phyloP scores from a whole-genome alignment of 345 rosid genomes.

The Moricandia arvensis region DNA sequence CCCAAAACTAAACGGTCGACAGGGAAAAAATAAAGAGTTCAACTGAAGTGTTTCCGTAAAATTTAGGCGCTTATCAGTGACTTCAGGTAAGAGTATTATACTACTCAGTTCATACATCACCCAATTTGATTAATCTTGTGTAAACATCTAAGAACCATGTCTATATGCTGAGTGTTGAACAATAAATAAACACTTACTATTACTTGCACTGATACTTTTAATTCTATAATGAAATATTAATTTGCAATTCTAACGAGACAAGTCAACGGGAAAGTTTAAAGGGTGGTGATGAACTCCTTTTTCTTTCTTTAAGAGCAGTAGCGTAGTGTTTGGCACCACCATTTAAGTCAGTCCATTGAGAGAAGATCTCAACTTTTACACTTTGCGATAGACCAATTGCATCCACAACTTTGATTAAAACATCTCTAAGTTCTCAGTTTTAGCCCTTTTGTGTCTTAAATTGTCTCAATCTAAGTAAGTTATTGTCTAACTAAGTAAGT shows the following conservation, averaged over 20 bases:
- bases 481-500: neutral
- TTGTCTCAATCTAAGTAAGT: neutral
- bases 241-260: neutral
- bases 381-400: constrained; percentile 33
- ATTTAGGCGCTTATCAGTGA: neutral
- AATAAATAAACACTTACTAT: neutral
- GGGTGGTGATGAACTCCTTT: neutral
- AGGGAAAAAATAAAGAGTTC: no score
- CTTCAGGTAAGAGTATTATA: neutral
- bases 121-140: neutral
- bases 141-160: neutral
- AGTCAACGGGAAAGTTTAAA: constrained; percentile 20
- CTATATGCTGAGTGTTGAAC: neutral
- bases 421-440: neutral
- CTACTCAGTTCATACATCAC: neutral
- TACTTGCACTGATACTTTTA: constrained; percentile 1
- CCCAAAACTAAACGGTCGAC: neutral
- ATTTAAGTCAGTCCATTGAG: constrained; percentile 27
- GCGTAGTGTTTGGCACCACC: constrained; percentile 37
- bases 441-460: neutral
- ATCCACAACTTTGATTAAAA: constrained; percentile 9
- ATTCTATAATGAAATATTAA: neutral
- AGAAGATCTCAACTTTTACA: constrained; percentile 29
- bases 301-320: neutral
- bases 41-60: neutral